Percentiles rank a stretch among this genome's conserved stretches.
These are phyloP conservation scores for Colletotrichum sojae DNA, from an alignment of 2,329 filamentous ascomycete genomes.

Conservation along the genomic window DNA sequence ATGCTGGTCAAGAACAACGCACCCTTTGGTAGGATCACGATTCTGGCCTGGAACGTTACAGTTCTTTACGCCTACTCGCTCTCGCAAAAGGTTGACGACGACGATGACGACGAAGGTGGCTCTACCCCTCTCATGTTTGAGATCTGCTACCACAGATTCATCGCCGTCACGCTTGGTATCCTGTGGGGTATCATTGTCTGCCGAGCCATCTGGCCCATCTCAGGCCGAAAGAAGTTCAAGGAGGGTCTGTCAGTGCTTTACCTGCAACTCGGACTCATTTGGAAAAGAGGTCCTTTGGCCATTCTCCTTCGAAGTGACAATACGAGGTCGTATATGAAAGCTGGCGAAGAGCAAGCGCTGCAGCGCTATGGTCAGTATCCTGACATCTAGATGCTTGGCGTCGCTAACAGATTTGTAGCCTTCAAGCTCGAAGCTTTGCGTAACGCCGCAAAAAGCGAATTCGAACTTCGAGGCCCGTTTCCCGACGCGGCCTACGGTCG, in stretches of 20 bases:
- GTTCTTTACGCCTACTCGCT: conserved; percentile 95
- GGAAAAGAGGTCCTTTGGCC: conserved; percentile 92
- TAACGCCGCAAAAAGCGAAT: conserved; percentile 83
- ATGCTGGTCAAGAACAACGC: conserved; percentile 88
- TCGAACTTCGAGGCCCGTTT: conserved; percentile 90
- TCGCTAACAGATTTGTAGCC: conserved; percentile 51
- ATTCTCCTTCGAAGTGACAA: conserved; percentile 74
- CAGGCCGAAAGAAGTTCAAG: conserved; percentile 88
- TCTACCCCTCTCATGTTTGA: conserved; percentile 86
- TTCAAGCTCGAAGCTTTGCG: conserved; percentile 82
- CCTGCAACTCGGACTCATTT: conserved; percentile 94
- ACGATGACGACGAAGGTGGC: conserved; percentile 91
- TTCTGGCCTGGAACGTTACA: conserved; percentile 96
- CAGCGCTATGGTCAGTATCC: conserved; percentile 75
- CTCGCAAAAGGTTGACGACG: conserved; percentile 82
- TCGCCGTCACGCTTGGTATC: conserved; percentile 88
- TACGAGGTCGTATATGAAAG: conserved; percentile 81
- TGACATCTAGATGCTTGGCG: not conserved
- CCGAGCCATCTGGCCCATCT: conserved; percentile 92
- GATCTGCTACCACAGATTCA: conserved; percentile 89
- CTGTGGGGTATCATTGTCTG: conserved; percentile 95
- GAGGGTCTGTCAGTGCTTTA: conserved; percentile 92
- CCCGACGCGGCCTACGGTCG: conserved; percentile 79
- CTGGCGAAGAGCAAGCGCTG: conserved; percentile 89
- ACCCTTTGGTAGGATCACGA: conserved; percentile 91